A percentile compares a stretch with the other conserved stretches of the same genome.
Evolutionary conservation across 495 filamentous ascomycete genomes (phyloP).

Genomic region (Aspergillus haitiensis): DNA sequence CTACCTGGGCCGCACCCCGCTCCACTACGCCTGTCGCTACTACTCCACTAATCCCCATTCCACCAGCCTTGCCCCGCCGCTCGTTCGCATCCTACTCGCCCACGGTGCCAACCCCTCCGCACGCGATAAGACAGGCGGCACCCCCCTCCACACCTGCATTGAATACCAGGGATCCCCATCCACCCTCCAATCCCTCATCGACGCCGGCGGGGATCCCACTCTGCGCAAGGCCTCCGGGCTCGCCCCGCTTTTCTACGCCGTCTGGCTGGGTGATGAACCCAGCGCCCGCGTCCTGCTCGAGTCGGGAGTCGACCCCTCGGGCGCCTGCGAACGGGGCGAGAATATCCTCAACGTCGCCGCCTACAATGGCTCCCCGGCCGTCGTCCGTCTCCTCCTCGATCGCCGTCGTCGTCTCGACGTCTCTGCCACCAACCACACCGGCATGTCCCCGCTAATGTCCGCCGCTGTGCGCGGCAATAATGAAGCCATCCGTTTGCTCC

Average conservation of each 20-base stretch:
- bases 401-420: neutral
- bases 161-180: neutral
- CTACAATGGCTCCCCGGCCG: constrained; percentile 2
- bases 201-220: neutral
- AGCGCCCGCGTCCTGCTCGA: constrained; percentile 1
- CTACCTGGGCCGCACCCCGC: neutral
- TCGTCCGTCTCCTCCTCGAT: neutral
- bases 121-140: constrained; percentile 1
- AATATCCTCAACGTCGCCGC: constrained; percentile 5
- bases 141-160: constrained; percentile 2
- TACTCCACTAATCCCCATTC: neutral
- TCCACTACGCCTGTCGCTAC: constrained; percentile 1
- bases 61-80: neutral
- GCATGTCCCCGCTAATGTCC: constrained; percentile 2
- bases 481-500: neutral
- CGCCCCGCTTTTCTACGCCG: constrained; percentile 75
- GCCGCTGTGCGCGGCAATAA: constrained; percentile 2
- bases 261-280: constrained; percentile 62
- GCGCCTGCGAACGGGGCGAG: constrained; percentile 1
- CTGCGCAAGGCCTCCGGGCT: constrained; percentile 1
- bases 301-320: neutral
- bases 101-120: constrained; percentile 5
- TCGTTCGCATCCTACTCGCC: constrained; percentile 1
- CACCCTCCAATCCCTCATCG: neutral
- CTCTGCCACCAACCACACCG: neutral